Evolutionary conservation across 345 rosid genomes (phyloP), one percentile per base, ranked within the genome.

Genomic region (Laguncularia racemosa): DNA sequence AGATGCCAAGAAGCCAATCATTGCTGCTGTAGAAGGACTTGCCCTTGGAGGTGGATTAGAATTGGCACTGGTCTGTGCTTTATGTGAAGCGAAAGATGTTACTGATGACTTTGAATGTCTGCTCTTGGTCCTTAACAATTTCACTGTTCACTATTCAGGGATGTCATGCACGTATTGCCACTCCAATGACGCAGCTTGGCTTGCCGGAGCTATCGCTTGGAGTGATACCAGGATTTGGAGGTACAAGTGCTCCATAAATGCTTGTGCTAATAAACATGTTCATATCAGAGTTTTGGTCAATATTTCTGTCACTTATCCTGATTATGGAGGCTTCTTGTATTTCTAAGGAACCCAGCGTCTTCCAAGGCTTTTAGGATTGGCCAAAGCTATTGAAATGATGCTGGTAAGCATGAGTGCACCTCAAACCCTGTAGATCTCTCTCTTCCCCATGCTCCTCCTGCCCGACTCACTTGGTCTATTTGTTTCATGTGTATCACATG

Each of bases 11-110:
- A 92, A 89, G 82, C 98, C 98, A 43, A 52, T 89, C 69, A 96
- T 92, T 73, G 96, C 98, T 59, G 98, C 98, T 51, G 85, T 92
- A 38, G 89, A 86, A 80, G 96, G 98, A 67, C 67, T 92, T 68
- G 98, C 98, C 52, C 91, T 92, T 62, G 98, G 98, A 66, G 98
- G 98, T 76, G 98, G 98, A 71, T 76, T 92, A 58, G 98, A 92
- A 67, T 54, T 92, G 55, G 89, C 95, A 45, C 52, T 92, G 98
- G 98, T 92, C 50, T 67, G 79, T 79, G 44, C 15, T 74, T 59
- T 45, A 26, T 18, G 3, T 52, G 44, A 16, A 44, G 50, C 62
- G 44, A 55, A 9, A 4, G 40, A 51, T 56, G 52, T 57, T 26
- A 53, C 28, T 47, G 38, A 47, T 46, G 40, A 6, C 40, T 33